Percentiles rank a stretch among this genome's conserved stretches.
Conservation (phyloP, 1,284 basidiomycete species). For the Xerocomus amazonicus region DNA sequence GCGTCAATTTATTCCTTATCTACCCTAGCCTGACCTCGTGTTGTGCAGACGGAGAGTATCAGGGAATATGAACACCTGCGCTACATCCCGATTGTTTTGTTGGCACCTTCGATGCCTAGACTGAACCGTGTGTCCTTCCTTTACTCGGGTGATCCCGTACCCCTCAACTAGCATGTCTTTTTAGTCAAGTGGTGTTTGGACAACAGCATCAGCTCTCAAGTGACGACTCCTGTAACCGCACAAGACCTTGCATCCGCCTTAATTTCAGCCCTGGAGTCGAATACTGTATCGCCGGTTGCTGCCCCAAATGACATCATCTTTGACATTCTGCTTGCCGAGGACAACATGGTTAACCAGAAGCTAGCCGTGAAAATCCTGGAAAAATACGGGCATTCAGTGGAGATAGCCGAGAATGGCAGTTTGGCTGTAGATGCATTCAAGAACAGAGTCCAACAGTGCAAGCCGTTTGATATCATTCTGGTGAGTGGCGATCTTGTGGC, state of each 20-base stretch:
- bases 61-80: conserved; percentile 92
- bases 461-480: conserved; percentile 84
- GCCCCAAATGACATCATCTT: conserved; percentile 82
- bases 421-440: conserved; percentile 89
- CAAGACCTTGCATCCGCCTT: conserved; percentile 92
- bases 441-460: conserved; percentile 63
- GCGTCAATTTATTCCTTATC: conserved; percentile 6
- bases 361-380: conserved; percentile 96
- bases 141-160: conserved; percentile 1
- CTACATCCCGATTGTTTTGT: conserved; percentile 96
- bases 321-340: conserved; percentile 96
- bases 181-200: conserved; percentile 88
- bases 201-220: conserved; percentile 86
- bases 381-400: conserved; percentile 93
- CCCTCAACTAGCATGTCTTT: conserved; percentile 9
- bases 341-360: conserved; percentile 98
- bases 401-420: conserved; percentile 97
- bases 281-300: conserved; percentile 79
- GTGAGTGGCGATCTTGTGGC: conserved; percentile 42
- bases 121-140: conserved; percentile 59
- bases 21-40: conserved; percentile 15
- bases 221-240: conserved; percentile 86
- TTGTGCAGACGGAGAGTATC: conserved; percentile 74
- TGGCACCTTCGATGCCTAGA: conserved; percentile 74
- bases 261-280: conserved; percentile 91